Percentiles rank a stretch among this genome's conserved stretches.
These are phyloP conservation scores for Erodium texanum DNA, from an alignment of 441 rosid species.

Conservation along the genomic window DNA sequence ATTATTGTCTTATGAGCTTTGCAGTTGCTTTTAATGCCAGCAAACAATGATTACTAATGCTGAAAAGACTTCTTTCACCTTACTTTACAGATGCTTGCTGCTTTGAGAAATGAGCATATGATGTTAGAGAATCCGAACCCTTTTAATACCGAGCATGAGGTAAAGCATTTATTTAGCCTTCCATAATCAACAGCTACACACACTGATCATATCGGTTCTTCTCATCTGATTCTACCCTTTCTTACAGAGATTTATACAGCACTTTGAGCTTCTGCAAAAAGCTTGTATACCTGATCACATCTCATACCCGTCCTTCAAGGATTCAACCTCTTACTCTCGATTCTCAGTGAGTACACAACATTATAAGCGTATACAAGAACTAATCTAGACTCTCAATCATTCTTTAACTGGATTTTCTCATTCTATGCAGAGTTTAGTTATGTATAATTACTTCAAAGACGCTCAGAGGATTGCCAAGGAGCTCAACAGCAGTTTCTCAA, in stretches of 20 bases:
- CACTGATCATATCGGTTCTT: constrained; percentile 11
- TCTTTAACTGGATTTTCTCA: constrained; percentile 1
- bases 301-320: constrained; percentile 61
- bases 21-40: too few relatives aligned
- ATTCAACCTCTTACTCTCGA: constrained; percentile 56
- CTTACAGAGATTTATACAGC: constrained; percentile 81
- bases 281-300: constrained; percentile 75
- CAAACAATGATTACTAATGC: too few relatives aligned
- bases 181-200: not conserved
- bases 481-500: constrained; percentile 54
- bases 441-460: constrained; percentile 76
- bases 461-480: constrained; percentile 83
- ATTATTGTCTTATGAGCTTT: not conserved
- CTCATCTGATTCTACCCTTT: constrained; percentile 13
- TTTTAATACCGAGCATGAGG: constrained; percentile 81
- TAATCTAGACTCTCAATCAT: not conserved
- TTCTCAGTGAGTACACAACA: constrained; percentile 54
- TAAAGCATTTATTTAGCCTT: constrained; percentile 15
- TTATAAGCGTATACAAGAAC: not conserved
- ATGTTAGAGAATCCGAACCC: constrained; percentile 50
- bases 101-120: constrained; percentile 68
- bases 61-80: constrained; percentile 8
- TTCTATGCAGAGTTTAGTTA: constrained; percentile 41
- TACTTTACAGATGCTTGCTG: constrained; percentile 67
- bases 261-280: constrained; percentile 86